These are phyloP conservation scores for Capsicum rhomboideum DNA, from an alignment of 257 asterid genomes.

Conservation along the genomic window DNA sequence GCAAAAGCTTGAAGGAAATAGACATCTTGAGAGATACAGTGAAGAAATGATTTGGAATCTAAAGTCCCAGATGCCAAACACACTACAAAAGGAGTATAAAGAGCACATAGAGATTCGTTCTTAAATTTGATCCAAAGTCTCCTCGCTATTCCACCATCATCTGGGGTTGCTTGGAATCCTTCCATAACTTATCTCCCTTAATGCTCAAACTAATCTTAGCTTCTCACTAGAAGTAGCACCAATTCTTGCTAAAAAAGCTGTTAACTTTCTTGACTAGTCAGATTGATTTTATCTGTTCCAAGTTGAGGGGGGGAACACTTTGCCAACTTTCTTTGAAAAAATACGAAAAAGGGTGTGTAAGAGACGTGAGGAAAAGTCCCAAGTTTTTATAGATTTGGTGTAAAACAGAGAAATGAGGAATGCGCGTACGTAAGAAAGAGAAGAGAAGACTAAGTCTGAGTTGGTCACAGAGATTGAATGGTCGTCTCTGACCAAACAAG, in stretches of 20 bases:
- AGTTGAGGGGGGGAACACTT: too few species aligned
- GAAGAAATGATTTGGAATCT: slow-evolving; percentile 36
- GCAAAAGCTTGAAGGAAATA: slow-evolving; percentile 58
- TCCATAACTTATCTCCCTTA: neutral
- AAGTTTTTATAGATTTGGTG: neutral
- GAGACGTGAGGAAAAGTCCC: neutral
- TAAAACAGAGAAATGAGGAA: neutral
- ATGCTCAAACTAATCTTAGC: neutral
- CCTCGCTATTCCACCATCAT: slow-evolving; percentile 45
- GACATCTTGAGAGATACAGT: slow-evolving; percentile 56
- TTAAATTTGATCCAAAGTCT: slow-evolving; percentile 47
- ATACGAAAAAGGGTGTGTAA: neutral
- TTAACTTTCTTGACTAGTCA: neutral
- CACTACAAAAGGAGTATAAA: slow-evolving; percentile 45
- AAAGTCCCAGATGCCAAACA: slow-evolving; percentile 47
- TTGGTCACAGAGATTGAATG: neutral
- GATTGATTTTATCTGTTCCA: too few species aligned
- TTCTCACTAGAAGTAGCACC: neutral
- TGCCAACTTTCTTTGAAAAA: too few species aligned
- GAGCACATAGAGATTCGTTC: slow-evolving; percentile 45
- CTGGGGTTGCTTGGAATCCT: slow-evolving; percentile 23
- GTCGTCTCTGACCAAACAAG: neutral
- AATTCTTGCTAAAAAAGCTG: neutral
- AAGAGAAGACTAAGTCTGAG: neutral
- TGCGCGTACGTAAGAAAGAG: neutral